Base-by-base conservation (phyloP, 768 basidiomycete species). In the Serendipita sp. region DNA sequence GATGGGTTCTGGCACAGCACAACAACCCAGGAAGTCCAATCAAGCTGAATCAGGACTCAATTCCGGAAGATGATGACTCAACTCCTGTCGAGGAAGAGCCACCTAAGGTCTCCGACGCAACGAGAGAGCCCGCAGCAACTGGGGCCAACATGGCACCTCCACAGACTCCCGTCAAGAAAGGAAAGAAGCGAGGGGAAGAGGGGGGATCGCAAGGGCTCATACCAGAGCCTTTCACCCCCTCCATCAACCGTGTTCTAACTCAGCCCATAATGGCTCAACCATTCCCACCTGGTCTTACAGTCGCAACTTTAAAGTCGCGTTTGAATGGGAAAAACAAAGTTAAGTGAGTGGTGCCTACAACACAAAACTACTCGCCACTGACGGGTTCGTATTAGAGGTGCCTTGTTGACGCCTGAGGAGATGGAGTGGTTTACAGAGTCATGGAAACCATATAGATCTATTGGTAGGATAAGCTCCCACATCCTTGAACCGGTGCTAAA, bases 361-460 rank as follows among this genome's bases (percentile, higher is more conserved):
- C 64, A 50, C 62, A 62, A 66, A 58, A 33, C 23, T 23, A 23
- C 23, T 23, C 23, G 23, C 23, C 23, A 23, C 23, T 23, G 23
- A 23, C 6, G 37, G 33, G 48, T 48, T 64, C 27, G 55, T 23
- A 23, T 23, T 70, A 87, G 86, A 74, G 85, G 85, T 4, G 82
- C 83, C 27, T 71, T 91, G 66, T 75, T 93, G 67, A 87, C 87
- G 2, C 87, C 89, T 3, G 75, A 81, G 58, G 89, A 94, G 74
- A 91, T 92, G 90, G 81, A 85, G 66, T 79, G 77, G 29, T 72
- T 94, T 65, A 89, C 90, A 2, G 81, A 81, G 62, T 69, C 74
- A 33, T 94, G 91, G 91, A 80, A 76, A 68, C 91, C 91, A 3
- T 94, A 88, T 70, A 34, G 91, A 87, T 86, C 68, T 65, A 81